Conservation (phyloP, 331 rosid species). For the Rhamnella rubrinervis region DNA sequence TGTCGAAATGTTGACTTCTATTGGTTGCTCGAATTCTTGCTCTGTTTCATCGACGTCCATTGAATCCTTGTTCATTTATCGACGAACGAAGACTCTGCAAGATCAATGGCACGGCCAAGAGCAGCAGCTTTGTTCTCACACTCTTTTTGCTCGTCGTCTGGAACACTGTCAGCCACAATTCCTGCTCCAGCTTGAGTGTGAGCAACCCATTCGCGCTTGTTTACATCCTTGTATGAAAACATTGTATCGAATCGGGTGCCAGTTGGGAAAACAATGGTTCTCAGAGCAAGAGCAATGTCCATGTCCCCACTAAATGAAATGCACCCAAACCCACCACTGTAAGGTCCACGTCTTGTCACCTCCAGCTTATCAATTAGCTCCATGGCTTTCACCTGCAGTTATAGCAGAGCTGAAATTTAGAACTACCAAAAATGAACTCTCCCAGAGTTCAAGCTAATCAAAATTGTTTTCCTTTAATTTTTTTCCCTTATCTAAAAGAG, state of each 20-base stretch:
- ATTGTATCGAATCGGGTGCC: slow-evolving; percentile 70
- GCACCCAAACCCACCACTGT: slow-evolving; percentile 94
- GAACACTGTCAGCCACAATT: slow-evolving; percentile 90
- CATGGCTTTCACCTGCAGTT: slow-evolving; percentile 90
- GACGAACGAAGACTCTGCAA: slow-evolving; percentile 85
- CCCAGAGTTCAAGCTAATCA: not conserved
- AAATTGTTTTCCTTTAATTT: not conserved
- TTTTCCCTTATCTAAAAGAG: too few species aligned
- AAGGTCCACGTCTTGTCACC: slow-evolving; percentile 87
- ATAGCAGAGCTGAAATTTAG: slow-evolving; percentile 17
- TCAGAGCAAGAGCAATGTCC: slow-evolving; percentile 88
- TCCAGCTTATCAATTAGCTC: slow-evolving; percentile 92
- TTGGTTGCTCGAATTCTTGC: too few species aligned
- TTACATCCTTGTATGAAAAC: slow-evolving; percentile 79
- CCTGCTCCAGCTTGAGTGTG: slow-evolving; percentile 96
- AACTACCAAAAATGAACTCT: slow-evolving; percentile 16
- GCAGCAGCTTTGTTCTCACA: slow-evolving; percentile 97
- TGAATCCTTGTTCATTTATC: slow-evolving; percentile 27
- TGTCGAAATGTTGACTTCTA: too few species aligned
- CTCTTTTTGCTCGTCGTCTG: slow-evolving; percentile 86
- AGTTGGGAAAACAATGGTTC: slow-evolving; percentile 87
- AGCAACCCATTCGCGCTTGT: slow-evolving; percentile 90
- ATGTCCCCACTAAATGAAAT: slow-evolving; percentile 78
- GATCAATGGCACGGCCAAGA: slow-evolving; percentile 90
- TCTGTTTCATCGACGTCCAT: too few species aligned